Evolutionary conservation across 306 rosid species (phyloP).

Genomic region (Vigna angularis): DNA sequence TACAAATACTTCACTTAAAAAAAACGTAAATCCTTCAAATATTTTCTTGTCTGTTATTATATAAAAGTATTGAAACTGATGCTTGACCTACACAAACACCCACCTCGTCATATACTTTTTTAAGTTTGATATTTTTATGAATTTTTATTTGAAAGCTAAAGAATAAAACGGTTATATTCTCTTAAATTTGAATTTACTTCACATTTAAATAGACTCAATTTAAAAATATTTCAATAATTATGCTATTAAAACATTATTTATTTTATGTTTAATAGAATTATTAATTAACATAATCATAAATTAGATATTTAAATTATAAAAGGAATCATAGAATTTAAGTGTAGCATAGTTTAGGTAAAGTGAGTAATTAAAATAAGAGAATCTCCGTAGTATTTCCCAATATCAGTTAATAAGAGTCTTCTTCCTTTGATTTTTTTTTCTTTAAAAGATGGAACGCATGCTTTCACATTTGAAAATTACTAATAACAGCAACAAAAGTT

Average conservation of each 20-base stretch:
- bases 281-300: not conserved
- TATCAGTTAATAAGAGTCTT: not conserved
- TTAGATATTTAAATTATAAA: not conserved
- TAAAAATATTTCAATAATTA: not conserved
- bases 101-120: not conserved
- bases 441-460: not conserved
- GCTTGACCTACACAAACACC: not conserved
- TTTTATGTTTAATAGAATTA: not conserved
- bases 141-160: no score
- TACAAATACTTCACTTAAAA: no score
- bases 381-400: not conserved
- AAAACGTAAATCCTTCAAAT: no score
- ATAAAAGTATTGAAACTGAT: not conserved
- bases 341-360: not conserved
- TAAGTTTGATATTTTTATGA: not conserved
- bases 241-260: not conserved
- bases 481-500: slow-evolving; percentile 18
- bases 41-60: not conserved
- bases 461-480: slow-evolving; percentile 2
- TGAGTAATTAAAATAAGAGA: not conserved
- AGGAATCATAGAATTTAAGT: not conserved
- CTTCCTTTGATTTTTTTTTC: not conserved
- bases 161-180: not conserved
- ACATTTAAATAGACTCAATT: not conserved
- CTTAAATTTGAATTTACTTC: not conserved